Evolutionary conservation across 2,329 filamentous ascomycete genomes (phyloP).

Genomic region (Pseudogymnoascus sp.): DNA sequence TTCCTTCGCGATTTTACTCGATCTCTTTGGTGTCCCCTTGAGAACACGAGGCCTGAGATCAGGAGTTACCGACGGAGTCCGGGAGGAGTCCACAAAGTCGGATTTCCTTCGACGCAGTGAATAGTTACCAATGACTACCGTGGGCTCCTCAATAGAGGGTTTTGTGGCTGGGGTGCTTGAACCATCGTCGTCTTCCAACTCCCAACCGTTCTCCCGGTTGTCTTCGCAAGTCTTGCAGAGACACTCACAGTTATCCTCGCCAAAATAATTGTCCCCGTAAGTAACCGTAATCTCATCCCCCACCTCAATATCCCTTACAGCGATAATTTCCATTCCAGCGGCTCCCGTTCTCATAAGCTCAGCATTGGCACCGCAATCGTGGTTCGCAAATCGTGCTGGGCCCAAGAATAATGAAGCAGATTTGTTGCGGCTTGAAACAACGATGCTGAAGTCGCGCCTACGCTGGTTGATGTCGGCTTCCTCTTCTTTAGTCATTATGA

Average conservation of each 20-base stretch:
- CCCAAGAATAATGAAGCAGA: conserved; percentile 88
- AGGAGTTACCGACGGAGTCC: conserved; percentile 51
- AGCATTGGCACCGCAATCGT: conserved; percentile 92
- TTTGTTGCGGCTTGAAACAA: conserved; percentile 88
- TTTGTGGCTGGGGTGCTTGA: conserved; percentile 20
- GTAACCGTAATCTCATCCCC: conserved; percentile 96
- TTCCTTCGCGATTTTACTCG: conserved; percentile 20
- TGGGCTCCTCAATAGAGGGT: conserved; percentile 25
- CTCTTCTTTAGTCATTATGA: conserved; percentile 86
- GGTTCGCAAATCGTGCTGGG: conserved; percentile 92
- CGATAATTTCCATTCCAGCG: conserved; percentile 85
- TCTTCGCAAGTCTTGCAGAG: conserved; percentile 83
- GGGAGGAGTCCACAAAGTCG: conserved; percentile 43
- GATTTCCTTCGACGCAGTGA: conserved; percentile 45
- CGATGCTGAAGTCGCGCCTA: conserved; percentile 93
- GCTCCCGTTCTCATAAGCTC: conserved; percentile 75
- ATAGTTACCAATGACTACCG: conserved; percentile 36
- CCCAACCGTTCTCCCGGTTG: conserved; percentile 74
- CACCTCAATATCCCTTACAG: conserved; percentile 69
- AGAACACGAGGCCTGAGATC: conserved; percentile 31
- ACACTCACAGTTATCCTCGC: conserved; percentile 89
- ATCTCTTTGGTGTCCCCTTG: conserved; percentile 23
- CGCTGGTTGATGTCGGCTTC: conserved; percentile 72
- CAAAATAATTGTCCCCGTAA: conserved; percentile 95
- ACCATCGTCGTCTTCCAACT: conserved; percentile 39